These are phyloP conservation scores for Pilobolus umbonatus DNA, from an alignment of 192 early-diverging fungal genomes.

Conservation along the genomic window DNA sequence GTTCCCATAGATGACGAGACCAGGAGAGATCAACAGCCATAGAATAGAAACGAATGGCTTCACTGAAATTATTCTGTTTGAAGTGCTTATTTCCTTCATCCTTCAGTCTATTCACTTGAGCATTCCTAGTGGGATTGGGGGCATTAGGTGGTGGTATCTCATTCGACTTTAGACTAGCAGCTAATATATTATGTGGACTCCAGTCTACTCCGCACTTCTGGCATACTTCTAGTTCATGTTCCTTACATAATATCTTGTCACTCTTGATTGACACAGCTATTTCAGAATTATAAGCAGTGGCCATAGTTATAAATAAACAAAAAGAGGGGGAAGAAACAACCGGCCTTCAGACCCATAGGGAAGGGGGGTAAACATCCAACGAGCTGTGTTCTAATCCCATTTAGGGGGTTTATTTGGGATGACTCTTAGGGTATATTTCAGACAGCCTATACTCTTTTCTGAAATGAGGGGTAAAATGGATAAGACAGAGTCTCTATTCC, in stretches of 20 bases:
- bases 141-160: conserved; percentile 63
- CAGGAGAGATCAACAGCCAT: conserved; percentile 79
- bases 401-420: too few relatives aligned
- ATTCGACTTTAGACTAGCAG: conserved; percentile 55
- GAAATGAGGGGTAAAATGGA: too few relatives aligned
- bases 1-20: conserved; percentile 72
- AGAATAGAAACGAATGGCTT: conserved; percentile 83
- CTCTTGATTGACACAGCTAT: conserved; percentile 19
- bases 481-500: too few relatives aligned
- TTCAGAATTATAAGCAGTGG: conserved; percentile 5
- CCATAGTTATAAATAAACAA: background rate
- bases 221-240: conserved; percentile 61
- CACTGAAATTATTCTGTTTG: conserved; percentile 72
- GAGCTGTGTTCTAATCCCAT: too few relatives aligned
- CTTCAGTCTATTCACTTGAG: conserved; percentile 53
- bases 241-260: conserved; percentile 57
- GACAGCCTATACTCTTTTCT: too few relatives aligned
- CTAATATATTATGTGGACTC: conserved; percentile 58
- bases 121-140: conserved; percentile 45
- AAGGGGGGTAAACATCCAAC: too few relatives aligned
- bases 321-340: background rate
- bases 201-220: conserved; percentile 57
- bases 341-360: too few relatives aligned
- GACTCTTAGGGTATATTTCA: too few relatives aligned
- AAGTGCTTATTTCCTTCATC: conserved; percentile 86